These are phyloP conservation scores for Myriangium duriaei DNA, from an alignment of 2,329 filamentous ascomycete genomes.

Conservation along the genomic window DNA sequence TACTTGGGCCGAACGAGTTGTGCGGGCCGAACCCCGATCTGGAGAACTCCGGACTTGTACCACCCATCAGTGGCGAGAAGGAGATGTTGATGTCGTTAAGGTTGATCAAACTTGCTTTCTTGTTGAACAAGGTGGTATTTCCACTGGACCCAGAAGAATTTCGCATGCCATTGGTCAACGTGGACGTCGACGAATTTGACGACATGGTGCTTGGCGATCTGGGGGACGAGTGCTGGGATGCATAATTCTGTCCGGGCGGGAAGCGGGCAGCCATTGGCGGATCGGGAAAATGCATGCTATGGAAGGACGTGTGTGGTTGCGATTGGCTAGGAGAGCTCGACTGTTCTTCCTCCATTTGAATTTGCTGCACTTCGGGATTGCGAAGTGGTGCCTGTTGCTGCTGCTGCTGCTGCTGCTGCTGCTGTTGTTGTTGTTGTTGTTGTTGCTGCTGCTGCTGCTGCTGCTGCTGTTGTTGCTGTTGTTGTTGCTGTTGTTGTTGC, in stretches of 20 bases:
- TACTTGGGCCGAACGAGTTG: slow-evolving; percentile 1
- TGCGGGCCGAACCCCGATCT: slow-evolving; percentile 7
- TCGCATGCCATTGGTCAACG: slow-evolving; percentile 3
- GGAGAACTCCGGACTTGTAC: slow-evolving; percentile 5
- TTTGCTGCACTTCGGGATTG: neutral
- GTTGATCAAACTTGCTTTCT: slow-evolving; percentile 4
- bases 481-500: neutral
- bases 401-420: neutral
- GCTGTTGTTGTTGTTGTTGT: slow-evolving; percentile 2
- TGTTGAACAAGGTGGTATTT: slow-evolving; percentile 2
- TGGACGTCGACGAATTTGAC: slow-evolving; percentile 7
- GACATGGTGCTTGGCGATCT: slow-evolving; percentile 1
- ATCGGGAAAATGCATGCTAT: slow-evolving; percentile 8
- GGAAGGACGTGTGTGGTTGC: slow-evolving; percentile 10
- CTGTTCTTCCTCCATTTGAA: slow-evolving; percentile 6
- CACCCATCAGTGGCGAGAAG: slow-evolving; percentile 8
- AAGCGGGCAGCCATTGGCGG: neutral
- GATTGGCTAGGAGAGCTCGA: slow-evolving; percentile 3
- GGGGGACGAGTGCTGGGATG: slow-evolving; percentile 1
- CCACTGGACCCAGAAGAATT: slow-evolving; percentile 1
- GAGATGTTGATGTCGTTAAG: slow-evolving; percentile 9
- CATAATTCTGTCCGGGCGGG: neutral
- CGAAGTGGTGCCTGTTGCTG: slow-evolving; percentile 8
- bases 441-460: no score
- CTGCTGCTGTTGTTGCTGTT: no score